These are phyloP conservation scores for Macrolepiota albuminosa DNA, from an alignment of 768 basidiomycete genomes.

Conservation along the genomic window DNA sequence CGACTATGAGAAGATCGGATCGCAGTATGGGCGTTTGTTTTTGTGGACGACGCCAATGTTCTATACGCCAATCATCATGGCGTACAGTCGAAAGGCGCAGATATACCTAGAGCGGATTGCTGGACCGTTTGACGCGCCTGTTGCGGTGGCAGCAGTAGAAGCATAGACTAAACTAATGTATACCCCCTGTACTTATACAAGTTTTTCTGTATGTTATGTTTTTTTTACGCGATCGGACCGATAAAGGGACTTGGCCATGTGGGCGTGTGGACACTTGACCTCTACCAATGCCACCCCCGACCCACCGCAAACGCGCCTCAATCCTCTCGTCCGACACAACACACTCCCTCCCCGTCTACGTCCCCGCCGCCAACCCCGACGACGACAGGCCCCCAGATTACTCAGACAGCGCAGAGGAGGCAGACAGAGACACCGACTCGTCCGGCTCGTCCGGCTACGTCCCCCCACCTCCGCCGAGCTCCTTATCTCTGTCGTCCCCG, in stretches of 20 bases:
- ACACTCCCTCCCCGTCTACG: conserved; percentile 57
- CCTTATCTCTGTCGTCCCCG: conserved; percentile 28
- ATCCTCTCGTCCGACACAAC: conserved; percentile 64
- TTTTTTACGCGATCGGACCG: not conserved
- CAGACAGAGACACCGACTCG: conserved; percentile 70
- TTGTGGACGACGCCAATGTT: conserved; percentile 66
- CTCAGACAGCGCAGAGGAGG: conserved; percentile 73
- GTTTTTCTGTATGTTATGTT: not conserved
- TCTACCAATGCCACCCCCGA: not conserved
- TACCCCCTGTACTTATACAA: not conserved
- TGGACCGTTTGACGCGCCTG: conserved; percentile 45
- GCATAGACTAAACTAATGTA: not conserved
- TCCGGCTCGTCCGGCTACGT: conserved; percentile 30
- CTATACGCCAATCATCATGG: conserved; percentile 46
- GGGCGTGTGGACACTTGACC: conserved; percentile 20
- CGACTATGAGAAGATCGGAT: conserved; percentile 62
- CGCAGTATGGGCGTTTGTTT: conserved; percentile 63
- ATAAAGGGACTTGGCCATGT: conserved; percentile 12
- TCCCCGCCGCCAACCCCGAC: conserved; percentile 43
- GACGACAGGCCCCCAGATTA: conserved; percentile 71
- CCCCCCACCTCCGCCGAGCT: conserved; percentile 24
- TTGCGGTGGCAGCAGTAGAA: conserved; percentile 4
- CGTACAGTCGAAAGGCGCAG: conserved; percentile 22
- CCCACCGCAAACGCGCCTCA: conserved; percentile 48
- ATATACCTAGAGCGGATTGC: conserved; percentile 42